These are phyloP conservation scores for Kalmusia sp. DNA, from an alignment of 2,329 filamentous ascomycete species.

Conservation along the genomic window DNA sequence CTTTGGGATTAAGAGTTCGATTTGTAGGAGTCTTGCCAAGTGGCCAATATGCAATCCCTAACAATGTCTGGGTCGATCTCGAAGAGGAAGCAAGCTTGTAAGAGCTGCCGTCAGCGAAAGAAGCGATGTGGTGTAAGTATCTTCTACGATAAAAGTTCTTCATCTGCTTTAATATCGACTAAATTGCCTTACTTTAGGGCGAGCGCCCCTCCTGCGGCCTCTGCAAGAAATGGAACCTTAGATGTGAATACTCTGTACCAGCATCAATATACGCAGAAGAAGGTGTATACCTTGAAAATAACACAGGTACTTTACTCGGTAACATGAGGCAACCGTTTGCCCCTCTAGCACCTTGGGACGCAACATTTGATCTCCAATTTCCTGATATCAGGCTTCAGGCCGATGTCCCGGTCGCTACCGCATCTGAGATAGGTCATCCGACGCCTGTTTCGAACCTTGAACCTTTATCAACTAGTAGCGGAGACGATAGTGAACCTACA, in stretches of 20 bases:
- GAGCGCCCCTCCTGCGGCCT: slow-evolving; percentile 30
- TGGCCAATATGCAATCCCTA: slow-evolving; percentile 23
- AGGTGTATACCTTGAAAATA: neutral
- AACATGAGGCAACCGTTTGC: slow-evolving; percentile 5
- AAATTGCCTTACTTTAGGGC: slow-evolving; percentile 25
- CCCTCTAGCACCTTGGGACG: slow-evolving; percentile 4
- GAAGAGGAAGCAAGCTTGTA: slow-evolving; percentile 44
- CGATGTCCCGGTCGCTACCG: neutral
- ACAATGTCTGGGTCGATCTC: slow-evolving; percentile 31
- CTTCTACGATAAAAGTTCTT: too few relatives aligned
- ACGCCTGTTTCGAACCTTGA: slow-evolving; percentile 8
- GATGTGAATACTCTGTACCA: slow-evolving; percentile 28
- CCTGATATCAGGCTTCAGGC: slow-evolving; percentile 20
- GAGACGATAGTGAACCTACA: slow-evolving; percentile 12
- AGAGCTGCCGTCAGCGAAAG: slow-evolving; percentile 42
- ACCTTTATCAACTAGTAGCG: neutral
- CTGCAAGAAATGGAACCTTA: slow-evolving; percentile 31
- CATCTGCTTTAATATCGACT: neutral
- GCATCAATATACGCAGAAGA: neutral
- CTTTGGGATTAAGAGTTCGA: neutral
- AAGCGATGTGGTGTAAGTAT: slow-evolving; percentile 41
- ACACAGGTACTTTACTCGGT: neutral
- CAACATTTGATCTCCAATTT: slow-evolving; percentile 6
- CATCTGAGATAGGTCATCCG: slow-evolving; percentile 4
- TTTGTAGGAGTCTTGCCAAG: too few relatives aligned